Conservation (phyloP, 2,329 filamentous ascomycete genomes). For the Madurella mycetomatis region DNA sequence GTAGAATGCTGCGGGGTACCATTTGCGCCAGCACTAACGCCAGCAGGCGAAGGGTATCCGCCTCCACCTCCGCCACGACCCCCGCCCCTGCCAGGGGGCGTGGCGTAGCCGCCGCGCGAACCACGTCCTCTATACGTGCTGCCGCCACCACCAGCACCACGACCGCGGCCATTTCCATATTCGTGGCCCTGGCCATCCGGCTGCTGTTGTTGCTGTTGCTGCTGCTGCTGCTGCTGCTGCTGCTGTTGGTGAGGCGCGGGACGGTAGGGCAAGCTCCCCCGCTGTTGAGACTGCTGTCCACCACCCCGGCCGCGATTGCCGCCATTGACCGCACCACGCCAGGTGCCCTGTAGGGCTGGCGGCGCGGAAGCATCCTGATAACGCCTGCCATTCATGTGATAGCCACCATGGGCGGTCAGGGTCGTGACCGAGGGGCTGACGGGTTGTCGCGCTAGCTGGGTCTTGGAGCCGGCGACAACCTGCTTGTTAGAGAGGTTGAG, state of each 20-base stretch:
- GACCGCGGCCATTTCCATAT: conserved; percentile 11
- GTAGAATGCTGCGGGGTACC: conserved; percentile 8
- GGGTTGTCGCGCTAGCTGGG: conserved; percentile 50
- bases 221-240: conserved; percentile 19
- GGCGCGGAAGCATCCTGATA: conserved; percentile 54
- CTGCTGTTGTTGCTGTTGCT: no score
- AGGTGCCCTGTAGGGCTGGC: conserved; percentile 51
- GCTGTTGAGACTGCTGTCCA: conserved; percentile 22
- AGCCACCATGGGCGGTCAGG: conserved; percentile 48
- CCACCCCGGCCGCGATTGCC: conserved; percentile 37
- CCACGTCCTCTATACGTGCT: conserved; percentile 12
- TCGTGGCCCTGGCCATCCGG: conserved; percentile 8
- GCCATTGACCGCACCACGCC: conserved; percentile 53
- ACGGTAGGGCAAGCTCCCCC: conserved; percentile 51
- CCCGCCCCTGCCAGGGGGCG: conserved; percentile 15
- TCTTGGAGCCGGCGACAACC: conserved; percentile 64
- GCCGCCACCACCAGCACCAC: conserved; percentile 11
- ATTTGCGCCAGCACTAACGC: background rate
- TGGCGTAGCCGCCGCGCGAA: background rate
- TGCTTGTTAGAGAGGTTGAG: conserved; percentile 83
- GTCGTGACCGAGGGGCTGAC: conserved; percentile 43
- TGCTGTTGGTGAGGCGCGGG: conserved; percentile 26
- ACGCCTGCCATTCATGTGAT: conserved; percentile 58
- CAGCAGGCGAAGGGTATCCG: conserved; percentile 4
- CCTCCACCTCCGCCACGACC: conserved; percentile 31